Evolutionary conservation across 495 filamentous ascomycete genomes (phyloP), one percentile per base, ranked within the genome.

Genomic region (Halenospora varia): DNA sequence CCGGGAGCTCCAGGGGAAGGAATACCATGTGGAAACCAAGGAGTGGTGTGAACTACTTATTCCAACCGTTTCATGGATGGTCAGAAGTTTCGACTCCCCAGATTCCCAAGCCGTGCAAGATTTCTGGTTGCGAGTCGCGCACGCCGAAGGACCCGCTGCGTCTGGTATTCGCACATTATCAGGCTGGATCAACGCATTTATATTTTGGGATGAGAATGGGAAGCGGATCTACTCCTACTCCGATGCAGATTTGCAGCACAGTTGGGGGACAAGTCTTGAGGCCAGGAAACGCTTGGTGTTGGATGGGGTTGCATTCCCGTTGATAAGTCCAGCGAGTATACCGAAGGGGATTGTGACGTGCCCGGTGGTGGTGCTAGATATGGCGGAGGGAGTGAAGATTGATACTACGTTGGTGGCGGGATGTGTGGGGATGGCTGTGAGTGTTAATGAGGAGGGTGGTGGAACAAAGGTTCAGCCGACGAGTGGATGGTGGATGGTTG

Each of bases 181-280:
- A 0, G 71, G 72, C 10, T 73, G 70, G 71, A 59, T 72, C 41
- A 68, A 68, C 0, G 72, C 64, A 0, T 75, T 75, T 52, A 72
- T 67, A 44, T 71, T 72, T 57, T 75, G 72, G 72, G 35, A 66
- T 29, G 52, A 60, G 10, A 42, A 72, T 0, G 72, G 72, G 2
- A 61, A 3, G 57, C 13, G 20, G 20, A 19, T 35, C 1, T 19
- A 3, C 13, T 11, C 4, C 4, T 44, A 48, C 10, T 6, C 29
- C 6, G 29, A 35, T 35, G 29, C 4, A 13, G 13, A 6, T 4
- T 6, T 35, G 29, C 29, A 13, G 4, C 6, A 35, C 13, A 35
- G 6, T 35, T 35, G 13, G 4, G 29, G 29, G 6, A 13, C 29
- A 10, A 48, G 6, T 13, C 29, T 35, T 13, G 29, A 35, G 13